phyloP scores from a whole-genome alignment of 768 basidiomycete genomes.

The Tricholoma sp. region DNA sequence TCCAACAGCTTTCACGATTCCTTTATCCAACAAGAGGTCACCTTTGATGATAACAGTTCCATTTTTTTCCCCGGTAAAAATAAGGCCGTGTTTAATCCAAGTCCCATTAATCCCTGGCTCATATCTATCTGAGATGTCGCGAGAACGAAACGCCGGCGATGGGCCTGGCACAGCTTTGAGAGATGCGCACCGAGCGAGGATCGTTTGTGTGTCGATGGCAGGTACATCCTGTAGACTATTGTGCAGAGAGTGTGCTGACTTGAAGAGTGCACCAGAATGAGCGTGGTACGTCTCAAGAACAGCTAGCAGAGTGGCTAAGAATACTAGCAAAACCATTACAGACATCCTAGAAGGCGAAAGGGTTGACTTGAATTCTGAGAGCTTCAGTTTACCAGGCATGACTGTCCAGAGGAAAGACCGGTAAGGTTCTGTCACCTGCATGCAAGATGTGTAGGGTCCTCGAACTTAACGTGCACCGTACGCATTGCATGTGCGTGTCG shows the following conservation, averaged over 20 bases:
- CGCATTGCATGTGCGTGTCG: constrained; percentile 11
- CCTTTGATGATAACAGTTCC: constrained; percentile 52
- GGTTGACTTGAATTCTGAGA: constrained; percentile 5
- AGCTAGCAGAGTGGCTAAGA: constrained; percentile 9
- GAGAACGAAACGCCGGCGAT: constrained; percentile 29
- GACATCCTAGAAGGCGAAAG: constrained; percentile 4
- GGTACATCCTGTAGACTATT: constrained; percentile 12
- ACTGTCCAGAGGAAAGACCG: constrained; percentile 8
- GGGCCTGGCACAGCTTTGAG: constrained; percentile 43
- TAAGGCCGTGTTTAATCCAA: constrained; percentile 66
- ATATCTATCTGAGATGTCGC: constrained; percentile 58
- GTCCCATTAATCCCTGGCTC: constrained; percentile 62
- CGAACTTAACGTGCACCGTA: background rate
- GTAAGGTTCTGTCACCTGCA: background rate
- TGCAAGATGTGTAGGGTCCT: background rate
- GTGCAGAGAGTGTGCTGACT: background rate
- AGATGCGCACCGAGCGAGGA: constrained; percentile 46
- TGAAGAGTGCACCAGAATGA: background rate
- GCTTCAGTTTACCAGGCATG: constrained; percentile 16
- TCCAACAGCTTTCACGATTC: constrained; percentile 56
- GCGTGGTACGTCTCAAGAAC: constrained; percentile 5
- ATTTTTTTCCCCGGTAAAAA: constrained; percentile 58
- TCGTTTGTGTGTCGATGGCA: constrained; percentile 20
- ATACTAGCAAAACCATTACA: constrained; percentile 8
- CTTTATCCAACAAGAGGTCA: constrained; percentile 65